Percentiles rank a stretch among this genome's conserved stretches.
phyloP scores from a whole-genome alignment of 305 asterid species.

The Lippia alba region DNA sequence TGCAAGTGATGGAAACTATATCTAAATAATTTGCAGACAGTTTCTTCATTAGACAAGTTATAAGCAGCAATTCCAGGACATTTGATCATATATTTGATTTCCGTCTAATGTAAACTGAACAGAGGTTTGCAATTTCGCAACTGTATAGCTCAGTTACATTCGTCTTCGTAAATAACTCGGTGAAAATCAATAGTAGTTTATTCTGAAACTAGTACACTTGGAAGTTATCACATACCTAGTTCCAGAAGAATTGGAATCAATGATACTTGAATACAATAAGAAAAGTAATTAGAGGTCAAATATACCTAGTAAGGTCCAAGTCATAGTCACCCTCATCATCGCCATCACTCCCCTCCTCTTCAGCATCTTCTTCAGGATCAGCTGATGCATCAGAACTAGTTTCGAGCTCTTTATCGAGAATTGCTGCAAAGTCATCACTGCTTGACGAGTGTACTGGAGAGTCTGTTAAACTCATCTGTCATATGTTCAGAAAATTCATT shows the following conservation, averaged over 20 bases:
- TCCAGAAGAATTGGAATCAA: constrained; percentile 13
- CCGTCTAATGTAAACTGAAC: not conserved
- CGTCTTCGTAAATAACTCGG: not conserved
- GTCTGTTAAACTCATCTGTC: constrained; percentile 73
- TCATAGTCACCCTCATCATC: constrained; percentile 28
- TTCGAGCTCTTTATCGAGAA: constrained; percentile 72
- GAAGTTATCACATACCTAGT: constrained; percentile 15
- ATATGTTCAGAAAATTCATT: constrained; percentile 28
- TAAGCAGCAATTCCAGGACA: constrained; percentile 10
- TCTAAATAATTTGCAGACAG: constrained; percentile 16
- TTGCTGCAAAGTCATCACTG: constrained; percentile 76
- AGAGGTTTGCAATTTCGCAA: not conserved
- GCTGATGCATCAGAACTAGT: constrained; percentile 61
- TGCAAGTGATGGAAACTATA: constrained; percentile 24
- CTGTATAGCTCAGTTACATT: not conserved
- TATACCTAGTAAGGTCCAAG: constrained; percentile 39
- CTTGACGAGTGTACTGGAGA: constrained; percentile 81
- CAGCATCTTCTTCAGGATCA: constrained; percentile 42
- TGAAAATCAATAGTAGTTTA: constrained; percentile 2
- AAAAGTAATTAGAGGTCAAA: constrained; percentile 16
- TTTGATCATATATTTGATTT: not conserved
- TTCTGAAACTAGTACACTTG: not conserved
- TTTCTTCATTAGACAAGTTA: constrained; percentile 12
- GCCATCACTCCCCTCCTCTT: constrained; percentile 38
- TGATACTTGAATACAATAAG: not conserved